Percentiles rank a stretch among this genome's conserved stretches.
Conservation (phyloP, 2,329 filamentous ascomycete species). For the Beauveria bassiana region DNA sequence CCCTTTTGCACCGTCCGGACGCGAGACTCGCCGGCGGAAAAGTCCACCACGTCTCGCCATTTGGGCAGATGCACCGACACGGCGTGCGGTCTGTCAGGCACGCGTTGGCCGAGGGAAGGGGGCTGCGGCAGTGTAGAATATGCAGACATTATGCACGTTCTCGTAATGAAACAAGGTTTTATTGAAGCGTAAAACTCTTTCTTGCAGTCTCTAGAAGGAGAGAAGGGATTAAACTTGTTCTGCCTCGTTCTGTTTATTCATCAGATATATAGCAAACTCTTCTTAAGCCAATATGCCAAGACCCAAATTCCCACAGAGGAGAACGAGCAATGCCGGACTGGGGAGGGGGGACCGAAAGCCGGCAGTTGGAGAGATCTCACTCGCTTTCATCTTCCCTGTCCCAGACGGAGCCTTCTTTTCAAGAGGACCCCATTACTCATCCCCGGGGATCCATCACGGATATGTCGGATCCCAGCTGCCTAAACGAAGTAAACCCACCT, state of each 20-base stretch:
- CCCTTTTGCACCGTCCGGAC: not conserved
- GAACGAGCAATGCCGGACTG: not conserved
- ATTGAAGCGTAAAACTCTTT: not conserved
- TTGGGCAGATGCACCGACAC: constrained; percentile 1
- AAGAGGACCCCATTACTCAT: not conserved
- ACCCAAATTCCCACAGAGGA: not conserved
- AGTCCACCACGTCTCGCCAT: not conserved
- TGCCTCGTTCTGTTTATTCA: not conserved
- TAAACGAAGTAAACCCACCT: not conserved
- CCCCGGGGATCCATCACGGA: not conserved
- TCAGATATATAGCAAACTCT: not conserved
- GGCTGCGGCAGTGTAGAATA: not conserved
- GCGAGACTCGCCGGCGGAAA: not conserved
- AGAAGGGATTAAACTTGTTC: no score
- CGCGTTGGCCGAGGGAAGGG: not conserved
- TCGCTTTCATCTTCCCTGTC: not conserved
- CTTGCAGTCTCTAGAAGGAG: no score
- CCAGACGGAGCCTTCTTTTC: not conserved
- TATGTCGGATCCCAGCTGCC: not conserved
- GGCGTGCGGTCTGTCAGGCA: constrained; percentile 2
- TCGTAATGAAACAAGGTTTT: not conserved
- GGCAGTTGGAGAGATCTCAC: not conserved
- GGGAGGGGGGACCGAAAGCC: not conserved
- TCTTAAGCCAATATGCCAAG: not conserved
- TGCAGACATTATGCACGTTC: not conserved